Percentiles rank a stretch among this genome's conserved stretches.
Evolutionary conservation across 2,329 filamentous ascomycete genomes (phyloP).

Genomic region (Aspergillus tanneri): DNA sequence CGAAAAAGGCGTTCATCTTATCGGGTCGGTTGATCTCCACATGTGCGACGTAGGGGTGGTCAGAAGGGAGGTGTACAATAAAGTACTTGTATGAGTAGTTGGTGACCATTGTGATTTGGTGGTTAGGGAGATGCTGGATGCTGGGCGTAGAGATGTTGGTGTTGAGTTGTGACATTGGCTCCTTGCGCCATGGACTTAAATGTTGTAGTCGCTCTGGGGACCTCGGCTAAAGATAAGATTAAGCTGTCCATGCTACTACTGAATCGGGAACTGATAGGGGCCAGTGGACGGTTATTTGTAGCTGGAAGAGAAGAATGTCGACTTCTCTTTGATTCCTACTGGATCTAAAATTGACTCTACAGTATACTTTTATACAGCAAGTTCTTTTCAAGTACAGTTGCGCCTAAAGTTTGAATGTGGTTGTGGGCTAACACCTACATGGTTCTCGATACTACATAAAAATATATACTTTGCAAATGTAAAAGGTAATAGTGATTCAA

Average conservation of each 20-base stretch:
- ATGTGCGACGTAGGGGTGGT: conserved; percentile 70
- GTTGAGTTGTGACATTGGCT: neutral
- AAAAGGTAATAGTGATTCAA: too few relatives aligned
- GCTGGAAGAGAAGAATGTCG: too few relatives aligned
- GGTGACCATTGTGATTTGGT: conserved; percentile 23
- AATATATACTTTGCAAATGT: too few relatives aligned
- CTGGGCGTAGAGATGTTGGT: neutral
- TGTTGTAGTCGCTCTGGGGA: neutral
- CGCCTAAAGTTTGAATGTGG: too few relatives aligned
- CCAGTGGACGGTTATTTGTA: too few relatives aligned
- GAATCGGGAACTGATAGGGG: neutral
- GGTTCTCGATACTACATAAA: too few relatives aligned
- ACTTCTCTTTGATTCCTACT: too few relatives aligned
- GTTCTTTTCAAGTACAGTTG: too few relatives aligned
- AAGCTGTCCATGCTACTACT: neutral
- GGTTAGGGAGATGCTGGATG: neutral
- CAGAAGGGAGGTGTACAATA: conserved; percentile 65
- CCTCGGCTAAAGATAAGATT: neutral
- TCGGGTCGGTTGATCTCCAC: conserved; percentile 85
- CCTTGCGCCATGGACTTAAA: too few relatives aligned
- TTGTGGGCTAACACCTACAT: too few relatives aligned
- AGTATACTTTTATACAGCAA: too few relatives aligned
- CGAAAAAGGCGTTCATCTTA: conserved; percentile 85
- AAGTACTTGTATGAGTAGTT: conserved; percentile 56
- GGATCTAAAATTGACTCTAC: too few relatives aligned